phyloP scores from a whole-genome alignment of 73 alveolate species.

The Paramecium octaurelia region DNA sequence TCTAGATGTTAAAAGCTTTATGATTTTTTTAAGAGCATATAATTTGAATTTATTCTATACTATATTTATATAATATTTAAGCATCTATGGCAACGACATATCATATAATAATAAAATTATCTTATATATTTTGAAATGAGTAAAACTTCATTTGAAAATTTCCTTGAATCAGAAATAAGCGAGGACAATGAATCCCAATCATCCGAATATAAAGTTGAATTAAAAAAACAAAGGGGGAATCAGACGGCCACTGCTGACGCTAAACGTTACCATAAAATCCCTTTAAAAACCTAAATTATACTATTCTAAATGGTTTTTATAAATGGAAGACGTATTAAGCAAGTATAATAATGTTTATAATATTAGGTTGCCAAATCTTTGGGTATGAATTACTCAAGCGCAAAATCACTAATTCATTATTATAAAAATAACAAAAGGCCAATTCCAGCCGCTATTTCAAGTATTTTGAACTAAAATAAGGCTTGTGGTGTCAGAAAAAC shows the following conservation, averaged over 20 bases:
- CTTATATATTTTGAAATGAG: background rate
- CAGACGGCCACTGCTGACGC: background rate
- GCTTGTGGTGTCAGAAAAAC: background rate
- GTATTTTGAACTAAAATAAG: background rate
- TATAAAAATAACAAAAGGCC: slow-evolving; percentile 31
- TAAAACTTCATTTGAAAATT: background rate
- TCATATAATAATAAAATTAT: background rate
- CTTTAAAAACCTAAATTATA: background rate
- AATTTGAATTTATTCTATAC: background rate
- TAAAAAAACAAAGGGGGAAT: background rate
- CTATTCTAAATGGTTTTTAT: background rate
- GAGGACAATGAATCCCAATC: background rate
- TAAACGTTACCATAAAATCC: slow-evolving; percentile 15
- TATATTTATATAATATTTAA: background rate
- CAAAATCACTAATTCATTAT: slow-evolving; percentile 29
- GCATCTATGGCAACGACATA: background rate
- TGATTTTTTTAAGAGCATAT: background rate
- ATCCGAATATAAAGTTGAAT: background rate
- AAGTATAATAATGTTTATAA: background rate
- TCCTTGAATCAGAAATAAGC: background rate
- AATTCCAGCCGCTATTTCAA: background rate
- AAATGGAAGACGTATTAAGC: background rate
- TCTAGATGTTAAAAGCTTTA: too few relatives aligned
- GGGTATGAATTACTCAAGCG: slow-evolving; percentile 15
- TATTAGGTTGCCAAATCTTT: slow-evolving; percentile 33